Evolutionary conservation across 495 filamentous ascomycete species (phyloP), one percentile per base, ranked within the genome.

Genomic region (Daldinia bambusicola): DNA sequence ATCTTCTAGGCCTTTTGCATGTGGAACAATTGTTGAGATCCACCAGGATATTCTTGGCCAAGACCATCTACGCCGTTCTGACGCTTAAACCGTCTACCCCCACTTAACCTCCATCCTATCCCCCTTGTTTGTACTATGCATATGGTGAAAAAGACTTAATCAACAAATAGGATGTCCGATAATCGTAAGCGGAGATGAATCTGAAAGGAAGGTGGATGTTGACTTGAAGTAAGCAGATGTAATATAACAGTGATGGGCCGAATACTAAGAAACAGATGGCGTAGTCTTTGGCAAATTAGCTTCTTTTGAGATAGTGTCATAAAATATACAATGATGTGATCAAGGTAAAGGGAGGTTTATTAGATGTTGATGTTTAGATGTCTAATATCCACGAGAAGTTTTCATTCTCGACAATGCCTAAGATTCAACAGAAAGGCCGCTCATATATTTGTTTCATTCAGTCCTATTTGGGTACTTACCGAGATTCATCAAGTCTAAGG

Each of bases 171-270:
- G 64, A 68, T 26, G n/a, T 4, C 58, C 12, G n/a, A 41, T 36
- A 45, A 72, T 68, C 55, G 55, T 72, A 64, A 72, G 64, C 64
- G 56, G 53, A 60, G 40, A 37, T 71, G 59, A 55, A 65, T 68
- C 30, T 16, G 48, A 63, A 63, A 14, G 66, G 70, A 72, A 67
- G 70, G 70, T 67, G 48, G 18, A 48, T 31, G 20, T 31, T 37
- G 22, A 53, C 13, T 30, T 45, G 48, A 26, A 48, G 37, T 51
- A 40, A 59, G 37, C 38, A 63, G 55, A 55, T 20, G 56, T 55
- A 22, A 55, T 13, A 20, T 60, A 48, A 36, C 40, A 20, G 53
- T 22, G 30, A 61, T 72, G 70, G 64, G 61, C 70, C 64, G 70
- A 72, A 65, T 61, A 57, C 37, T 31, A 50, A 14, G 4, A 12